Percentiles rank a stretch among this genome's conserved stretches.
Evolutionary conservation across 352 stramenopile species (phyloP).

Genomic region (Pythium scleroteichum): DNA sequence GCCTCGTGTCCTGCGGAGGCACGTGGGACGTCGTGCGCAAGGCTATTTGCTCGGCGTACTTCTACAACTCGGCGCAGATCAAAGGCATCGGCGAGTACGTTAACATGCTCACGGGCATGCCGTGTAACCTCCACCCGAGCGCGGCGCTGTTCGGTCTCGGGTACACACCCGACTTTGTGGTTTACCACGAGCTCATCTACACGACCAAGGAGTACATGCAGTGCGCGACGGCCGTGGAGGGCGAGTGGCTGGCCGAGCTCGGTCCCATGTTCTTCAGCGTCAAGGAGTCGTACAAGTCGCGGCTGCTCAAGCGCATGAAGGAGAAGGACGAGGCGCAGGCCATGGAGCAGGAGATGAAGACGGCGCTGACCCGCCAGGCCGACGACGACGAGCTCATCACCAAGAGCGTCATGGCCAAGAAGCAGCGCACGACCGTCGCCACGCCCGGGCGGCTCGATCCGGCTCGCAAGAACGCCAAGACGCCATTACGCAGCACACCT

Average conservation of each 20-base stretch:
- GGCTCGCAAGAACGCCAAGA: conserved; percentile 36
- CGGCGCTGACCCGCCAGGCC: conserved; percentile 46
- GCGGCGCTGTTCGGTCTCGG: conserved; percentile 97
- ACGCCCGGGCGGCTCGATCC: conserved; percentile 48
- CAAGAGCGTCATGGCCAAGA: conserved; percentile 39
- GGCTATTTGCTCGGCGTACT: conserved; percentile 99
- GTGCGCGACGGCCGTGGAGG: conserved; percentile 97
- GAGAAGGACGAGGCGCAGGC: conserved; percentile 60
- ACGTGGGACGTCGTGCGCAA: conserved; percentile 98
- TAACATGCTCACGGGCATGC: conserved; percentile 99
- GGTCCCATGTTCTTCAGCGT: conserved; percentile 99
- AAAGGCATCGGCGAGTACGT: conserved; percentile 99
- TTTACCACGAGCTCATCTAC: conserved; percentile 99
- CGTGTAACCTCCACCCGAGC: conserved; percentile 96
- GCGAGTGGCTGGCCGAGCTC: conserved; percentile 99
- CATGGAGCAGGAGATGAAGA: conserved; percentile 88
- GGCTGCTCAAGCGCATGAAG: conserved; percentile 90
- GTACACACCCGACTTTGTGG: conserved; percentile 99
- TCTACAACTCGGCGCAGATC: conserved; percentile 99
- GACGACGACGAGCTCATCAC: conserved; percentile 11
- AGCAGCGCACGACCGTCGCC: conserved; percentile 61
- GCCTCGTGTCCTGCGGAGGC: conserved; percentile 87
- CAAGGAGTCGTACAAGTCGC: conserved; percentile 96
- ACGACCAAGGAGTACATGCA: conserved; percentile 99
- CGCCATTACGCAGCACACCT: conserved; percentile 49